Evolutionary conservation across 2,329 filamentous ascomycete genomes (phyloP), one percentile per base, ranked within the genome.

Genomic region (Cladosporium velox): DNA sequence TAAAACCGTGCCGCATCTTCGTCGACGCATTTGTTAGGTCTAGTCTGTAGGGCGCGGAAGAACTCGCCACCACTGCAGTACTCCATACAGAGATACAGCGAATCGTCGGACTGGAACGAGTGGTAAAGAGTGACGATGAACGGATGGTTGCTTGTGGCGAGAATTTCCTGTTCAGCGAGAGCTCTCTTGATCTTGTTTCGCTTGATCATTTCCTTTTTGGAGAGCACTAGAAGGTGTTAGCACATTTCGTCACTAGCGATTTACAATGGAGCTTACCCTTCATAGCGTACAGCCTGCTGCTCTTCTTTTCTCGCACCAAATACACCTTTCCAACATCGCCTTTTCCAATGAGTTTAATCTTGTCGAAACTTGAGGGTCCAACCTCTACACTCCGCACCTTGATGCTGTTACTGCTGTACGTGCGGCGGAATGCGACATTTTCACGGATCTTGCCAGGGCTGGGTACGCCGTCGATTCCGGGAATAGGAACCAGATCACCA

Each of bases 201-300:
- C 84, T 99, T 99, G 80, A 99, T 99, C 95, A 99, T 99, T 80
- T 99, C 95, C 84, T 98, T 97, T 82, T 99, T 99, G 85, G 93
- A 98, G 79, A 99, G 78, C 6, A 99, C 95, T 98, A 76, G 57
- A n/a, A 63, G 61, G 35, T 59, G 70, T 80, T 70, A 80, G 77
- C 30, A 34, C 2, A 34, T 11, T 21, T 21, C 15, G 11, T 7
- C 8, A 30, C 12, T 26, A 8, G 6, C 12, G 32, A 21, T 12
- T 30, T 14, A 32, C 11, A 21, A n/a, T 11, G 34, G 51, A 24
- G 78, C 84, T 72, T 78, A 97, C 94, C 94, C 82, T 99, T 99
- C 95, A 99, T 99, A 64, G 95, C 95, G 80, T 98, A 99, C 61
- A 99, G 82, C 71, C 95, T 87, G 72, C 89, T 90, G 75, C 93